phyloP scores from a whole-genome alignment of 805 yeast species.

The Teunomyces tritomae region DNA sequence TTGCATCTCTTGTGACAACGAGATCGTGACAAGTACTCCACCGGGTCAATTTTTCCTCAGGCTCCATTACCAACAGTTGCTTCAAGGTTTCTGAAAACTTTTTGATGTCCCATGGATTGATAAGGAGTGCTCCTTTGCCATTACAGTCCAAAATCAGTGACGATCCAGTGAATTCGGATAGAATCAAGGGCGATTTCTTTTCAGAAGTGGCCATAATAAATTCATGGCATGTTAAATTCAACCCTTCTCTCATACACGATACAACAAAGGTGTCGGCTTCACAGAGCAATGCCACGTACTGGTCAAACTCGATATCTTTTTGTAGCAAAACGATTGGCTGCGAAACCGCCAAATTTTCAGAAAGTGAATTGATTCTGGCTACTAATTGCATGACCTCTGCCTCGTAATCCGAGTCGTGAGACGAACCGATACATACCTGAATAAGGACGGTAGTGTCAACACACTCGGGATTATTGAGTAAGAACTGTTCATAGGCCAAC shows the following conservation, averaged over 20 bases:
- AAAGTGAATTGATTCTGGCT: constrained; percentile 77
- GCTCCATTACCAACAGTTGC: constrained; percentile 61
- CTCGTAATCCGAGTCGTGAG: constrained; percentile 62
- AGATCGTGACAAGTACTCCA: constrained; percentile 63
- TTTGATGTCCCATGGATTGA: constrained; percentile 88
- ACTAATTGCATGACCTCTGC: constrained; percentile 72
- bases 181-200: constrained; percentile 73
- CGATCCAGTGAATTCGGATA: constrained; percentile 94
- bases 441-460: constrained; percentile 70
- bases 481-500: constrained; percentile 78
- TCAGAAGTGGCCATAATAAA: constrained; percentile 72
- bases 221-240: constrained; percentile 96
- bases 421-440: constrained; percentile 70
- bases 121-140: constrained; percentile 63
- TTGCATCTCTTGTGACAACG: constrained; percentile 66
- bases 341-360: constrained; percentile 64
- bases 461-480: constrained; percentile 68
- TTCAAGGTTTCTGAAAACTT: constrained; percentile 64
- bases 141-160: constrained; percentile 63
- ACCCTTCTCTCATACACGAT: constrained; percentile 91
- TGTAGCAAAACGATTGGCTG: constrained; percentile 87
- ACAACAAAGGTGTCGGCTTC: constrained; percentile 90
- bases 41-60: constrained; percentile 53
- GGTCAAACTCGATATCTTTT: constrained; percentile 85
- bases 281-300: constrained; percentile 77